phyloP scores from a whole-genome alignment of 2,329 filamentous ascomycete genomes.

The Colletotrichum sp. region DNA sequence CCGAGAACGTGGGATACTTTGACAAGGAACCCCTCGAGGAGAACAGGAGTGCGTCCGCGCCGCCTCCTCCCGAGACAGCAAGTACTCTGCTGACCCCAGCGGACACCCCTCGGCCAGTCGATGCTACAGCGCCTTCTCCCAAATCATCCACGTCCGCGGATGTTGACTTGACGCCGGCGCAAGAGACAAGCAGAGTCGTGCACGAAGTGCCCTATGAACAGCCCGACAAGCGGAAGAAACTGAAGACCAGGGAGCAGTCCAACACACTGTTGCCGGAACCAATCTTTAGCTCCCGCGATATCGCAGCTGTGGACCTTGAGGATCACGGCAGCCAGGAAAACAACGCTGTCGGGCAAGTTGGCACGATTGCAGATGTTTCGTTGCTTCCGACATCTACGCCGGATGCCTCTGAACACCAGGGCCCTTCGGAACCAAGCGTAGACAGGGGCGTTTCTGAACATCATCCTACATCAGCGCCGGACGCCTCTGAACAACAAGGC shows the following conservation, averaged over 20 bases:
- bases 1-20: neutral
- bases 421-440: neutral
- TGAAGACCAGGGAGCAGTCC: constrained; percentile 31
- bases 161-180: constrained; percentile 37
- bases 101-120: neutral
- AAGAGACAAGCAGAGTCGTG: constrained; percentile 35
- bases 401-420: neutral
- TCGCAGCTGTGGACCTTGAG: constrained; percentile 24
- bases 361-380: neutral
- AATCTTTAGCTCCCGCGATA: constrained; percentile 26
- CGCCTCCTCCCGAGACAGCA: neutral
- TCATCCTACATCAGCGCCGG: neutral
- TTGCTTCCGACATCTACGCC: neutral
- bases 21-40: neutral
- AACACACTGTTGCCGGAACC: constrained; percentile 29
- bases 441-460: neutral
- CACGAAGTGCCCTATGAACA: constrained; percentile 43
- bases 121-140: constrained; percentile 8
- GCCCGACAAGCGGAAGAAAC: constrained; percentile 38
- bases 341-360: neutral
- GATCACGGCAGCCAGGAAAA: neutral
- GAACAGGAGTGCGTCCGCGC: neutral
- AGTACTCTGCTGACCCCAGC: neutral
- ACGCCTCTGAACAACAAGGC: neutral
- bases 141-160: constrained; percentile 15